Evolutionary conservation across 495 filamentous ascomycete species (phyloP).

Genomic region (Aspergillus diversus): DNA sequence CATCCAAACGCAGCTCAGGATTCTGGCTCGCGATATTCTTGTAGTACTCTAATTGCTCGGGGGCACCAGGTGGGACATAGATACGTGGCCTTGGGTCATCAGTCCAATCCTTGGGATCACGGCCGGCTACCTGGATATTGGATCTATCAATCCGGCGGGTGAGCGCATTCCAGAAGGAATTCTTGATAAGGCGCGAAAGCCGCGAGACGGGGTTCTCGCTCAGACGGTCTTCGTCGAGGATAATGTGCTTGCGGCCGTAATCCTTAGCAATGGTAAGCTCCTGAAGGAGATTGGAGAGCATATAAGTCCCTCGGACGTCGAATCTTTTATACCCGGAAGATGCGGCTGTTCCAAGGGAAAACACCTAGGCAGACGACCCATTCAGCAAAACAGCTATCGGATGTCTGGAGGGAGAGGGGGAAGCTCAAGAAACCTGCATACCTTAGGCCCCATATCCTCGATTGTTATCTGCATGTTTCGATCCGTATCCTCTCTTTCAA

Average conservation of each 20-base stretch:
- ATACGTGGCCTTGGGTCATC: constrained; percentile 85
- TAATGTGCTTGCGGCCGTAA: constrained; percentile 78
- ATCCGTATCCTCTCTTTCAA: constrained; percentile 86
- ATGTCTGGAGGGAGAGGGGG: background rate
- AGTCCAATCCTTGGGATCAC: constrained; percentile 91
- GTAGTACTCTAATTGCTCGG: constrained; percentile 90
- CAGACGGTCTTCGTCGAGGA: constrained; percentile 83
- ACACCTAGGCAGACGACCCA: constrained; percentile 50
- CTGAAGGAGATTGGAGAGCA: constrained; percentile 92
- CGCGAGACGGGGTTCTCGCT: constrained; percentile 92
- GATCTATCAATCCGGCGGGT: constrained; percentile 86
- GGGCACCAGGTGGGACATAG: constrained; percentile 82
- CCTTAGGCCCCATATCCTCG: constrained; percentile 93
- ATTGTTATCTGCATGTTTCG: constrained; percentile 94
- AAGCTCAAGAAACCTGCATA: constrained; percentile 30
- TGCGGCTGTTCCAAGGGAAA: constrained; percentile 81
- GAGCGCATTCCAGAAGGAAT: constrained; percentile 87
- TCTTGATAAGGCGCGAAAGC: constrained; percentile 79
- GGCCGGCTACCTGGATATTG: constrained; percentile 82
- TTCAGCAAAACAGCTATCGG: background rate
- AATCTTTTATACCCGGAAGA: constrained; percentile 82
- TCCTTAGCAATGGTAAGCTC: constrained; percentile 89
- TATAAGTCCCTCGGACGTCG: constrained; percentile 91
- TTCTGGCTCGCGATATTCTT: constrained; percentile 68
- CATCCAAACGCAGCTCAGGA: constrained; percentile 85